phyloP scores from a whole-genome alignment of 2,329 filamentous ascomycete genomes.

The Aureobasidium sp. region DNA sequence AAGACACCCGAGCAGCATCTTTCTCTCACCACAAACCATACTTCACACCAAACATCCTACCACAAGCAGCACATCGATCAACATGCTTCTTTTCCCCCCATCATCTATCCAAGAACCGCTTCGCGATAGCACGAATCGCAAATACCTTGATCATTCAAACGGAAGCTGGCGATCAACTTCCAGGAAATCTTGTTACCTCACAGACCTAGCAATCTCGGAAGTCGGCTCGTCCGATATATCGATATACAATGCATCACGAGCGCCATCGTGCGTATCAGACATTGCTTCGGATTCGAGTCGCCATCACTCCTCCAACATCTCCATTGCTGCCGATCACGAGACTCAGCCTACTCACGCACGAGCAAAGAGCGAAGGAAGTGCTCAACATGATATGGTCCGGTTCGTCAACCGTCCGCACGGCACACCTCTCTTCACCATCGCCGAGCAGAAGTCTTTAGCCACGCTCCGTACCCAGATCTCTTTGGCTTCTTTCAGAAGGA shows the following conservation, averaged over 20 bases:
- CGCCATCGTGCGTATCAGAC: not conserved
- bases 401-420: slow-evolving; percentile 28
- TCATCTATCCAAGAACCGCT: slow-evolving; percentile 14
- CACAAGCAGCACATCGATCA: slow-evolving; percentile 4
- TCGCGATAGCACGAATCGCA: slow-evolving; percentile 6
- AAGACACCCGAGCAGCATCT: not conserved
- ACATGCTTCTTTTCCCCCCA: slow-evolving; percentile 15
- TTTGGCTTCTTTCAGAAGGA: slow-evolving; percentile 20
- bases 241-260: slow-evolving; percentile 13
- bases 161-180: not conserved
- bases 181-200: not conserved
- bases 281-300: not conserved
- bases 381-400: slow-evolving; percentile 15
- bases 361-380: slow-evolving; percentile 1
- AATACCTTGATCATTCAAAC: not conserved
- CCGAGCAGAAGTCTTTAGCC: slow-evolving; percentile 36
- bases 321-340: not conserved
- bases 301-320: not conserved
- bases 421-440: slow-evolving; percentile 37
- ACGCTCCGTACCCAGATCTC: slow-evolving; percentile 33
- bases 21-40: not conserved
- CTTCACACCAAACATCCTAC: slow-evolving; percentile 1
- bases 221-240: not conserved
- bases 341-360: not conserved
- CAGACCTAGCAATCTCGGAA: not conserved